A percentile compares a stretch with the other conserved stretches of the same genome.
Conservation (phyloP, 805 yeast species). For the Metschnikowia shivogae region DNA sequence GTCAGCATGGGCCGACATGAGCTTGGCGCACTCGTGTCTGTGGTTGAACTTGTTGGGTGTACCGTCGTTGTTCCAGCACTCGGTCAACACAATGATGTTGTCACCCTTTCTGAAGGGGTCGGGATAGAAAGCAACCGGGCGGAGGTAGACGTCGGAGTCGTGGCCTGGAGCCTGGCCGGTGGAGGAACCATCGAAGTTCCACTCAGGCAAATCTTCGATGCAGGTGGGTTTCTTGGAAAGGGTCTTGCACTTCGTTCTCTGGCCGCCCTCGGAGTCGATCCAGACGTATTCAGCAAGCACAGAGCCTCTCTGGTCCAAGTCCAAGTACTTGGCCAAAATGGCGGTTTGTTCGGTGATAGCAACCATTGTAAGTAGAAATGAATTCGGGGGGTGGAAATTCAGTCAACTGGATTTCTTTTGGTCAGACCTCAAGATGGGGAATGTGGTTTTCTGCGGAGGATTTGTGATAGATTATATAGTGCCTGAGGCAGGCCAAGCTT, state of each 20-base stretch:
- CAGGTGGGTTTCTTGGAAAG: slow-evolving; percentile 61
- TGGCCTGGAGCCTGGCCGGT: slow-evolving; percentile 98
- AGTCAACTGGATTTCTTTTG: background rate
- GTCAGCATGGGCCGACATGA: slow-evolving; percentile 85
- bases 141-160: slow-evolving; percentile 90
- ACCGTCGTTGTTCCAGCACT: slow-evolving; percentile 98
- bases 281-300: slow-evolving; percentile 96
- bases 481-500: background rate
- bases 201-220: slow-evolving; percentile 89
- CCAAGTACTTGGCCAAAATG: slow-evolving; percentile 76
- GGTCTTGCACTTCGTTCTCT: slow-evolving; percentile 94
- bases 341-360: slow-evolving; percentile 63
- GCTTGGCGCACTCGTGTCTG: slow-evolving; percentile 94
- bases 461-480: background rate
- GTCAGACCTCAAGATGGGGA: slow-evolving; percentile 1
- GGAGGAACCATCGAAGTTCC: slow-evolving; percentile 99
- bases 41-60: slow-evolving; percentile 98
- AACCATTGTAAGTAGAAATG: slow-evolving; percentile 23
- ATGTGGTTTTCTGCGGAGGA: background rate
- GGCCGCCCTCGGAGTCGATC: slow-evolving; percentile 89
- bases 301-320: slow-evolving; percentile 79
- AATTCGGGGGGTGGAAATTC: background rate
- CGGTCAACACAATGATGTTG: slow-evolving; percentile 90
- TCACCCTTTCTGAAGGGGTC: slow-evolving; percentile 99
- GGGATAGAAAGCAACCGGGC: slow-evolving; percentile 92